A percentile compares a stretch with the other conserved stretches of the same genome.
Conservation (phyloP, 148 eudicot species). For the Hydrangea macrophylla region DNA sequence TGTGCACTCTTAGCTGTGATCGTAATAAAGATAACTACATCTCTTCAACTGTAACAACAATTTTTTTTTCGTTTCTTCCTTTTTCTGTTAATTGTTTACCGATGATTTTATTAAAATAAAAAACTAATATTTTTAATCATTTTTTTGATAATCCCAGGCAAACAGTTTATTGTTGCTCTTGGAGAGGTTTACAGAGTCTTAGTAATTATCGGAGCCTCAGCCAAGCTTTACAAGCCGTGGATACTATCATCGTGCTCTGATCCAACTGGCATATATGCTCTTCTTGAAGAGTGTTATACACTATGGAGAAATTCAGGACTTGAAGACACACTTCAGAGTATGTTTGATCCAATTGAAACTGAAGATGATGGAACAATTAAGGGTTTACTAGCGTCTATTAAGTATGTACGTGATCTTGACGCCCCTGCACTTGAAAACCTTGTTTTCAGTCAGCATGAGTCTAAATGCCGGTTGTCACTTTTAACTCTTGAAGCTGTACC, state of each 20-base stretch:
- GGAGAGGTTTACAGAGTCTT: slow-evolving; percentile 78
- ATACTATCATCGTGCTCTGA: slow-evolving; percentile 29
- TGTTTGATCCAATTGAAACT: slow-evolving; percentile 28
- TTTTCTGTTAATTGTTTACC: too few species aligned
- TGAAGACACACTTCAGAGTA: slow-evolving; percentile 45
- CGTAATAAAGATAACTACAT: neutral
- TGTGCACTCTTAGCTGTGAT: too few species aligned
- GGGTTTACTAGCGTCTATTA: slow-evolving; percentile 47
- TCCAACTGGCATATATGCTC: slow-evolving; percentile 20
- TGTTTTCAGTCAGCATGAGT: slow-evolving; percentile 32
- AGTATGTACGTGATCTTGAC: slow-evolving; percentile 41
- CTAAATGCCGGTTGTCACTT: slow-evolving; percentile 56
- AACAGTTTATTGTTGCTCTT: slow-evolving; percentile 45
- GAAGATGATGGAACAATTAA: slow-evolving; percentile 29
- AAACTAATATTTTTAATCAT: neutral
- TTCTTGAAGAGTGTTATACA: slow-evolving; percentile 55
- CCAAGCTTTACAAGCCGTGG: slow-evolving; percentile 69
- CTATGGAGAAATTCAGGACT: slow-evolving; percentile 69
- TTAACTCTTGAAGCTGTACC: slow-evolving; percentile 47
- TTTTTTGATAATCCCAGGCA: slow-evolving; percentile 44
- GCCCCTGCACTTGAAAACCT: slow-evolving; percentile 33
- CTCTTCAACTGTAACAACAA: neutral
- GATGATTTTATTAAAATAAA: neutral
- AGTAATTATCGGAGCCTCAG: slow-evolving; percentile 54
- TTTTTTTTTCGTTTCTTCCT: too few species aligned